These are phyloP conservation scores for Fusarium hostae DNA, from an alignment of 2,329 filamentous ascomycete species.

Conservation along the genomic window DNA sequence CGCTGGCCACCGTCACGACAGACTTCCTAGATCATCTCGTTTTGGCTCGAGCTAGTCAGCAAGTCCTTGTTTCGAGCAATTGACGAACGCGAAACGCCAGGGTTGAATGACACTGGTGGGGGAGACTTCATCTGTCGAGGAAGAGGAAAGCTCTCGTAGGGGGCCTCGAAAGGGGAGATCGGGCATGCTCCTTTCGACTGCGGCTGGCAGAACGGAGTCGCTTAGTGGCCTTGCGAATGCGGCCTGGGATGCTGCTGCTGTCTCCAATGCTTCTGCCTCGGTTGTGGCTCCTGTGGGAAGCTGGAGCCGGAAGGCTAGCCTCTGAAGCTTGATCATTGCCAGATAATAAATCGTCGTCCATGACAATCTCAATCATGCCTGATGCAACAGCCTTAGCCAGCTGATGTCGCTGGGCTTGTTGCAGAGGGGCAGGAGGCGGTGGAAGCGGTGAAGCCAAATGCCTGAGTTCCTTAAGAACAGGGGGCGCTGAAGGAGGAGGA, in stretches of 20 bases:
- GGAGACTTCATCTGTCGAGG: slow-evolving; percentile 47
- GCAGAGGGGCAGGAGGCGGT: slow-evolving; percentile 69
- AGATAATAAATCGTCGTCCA: slow-evolving; percentile 66
- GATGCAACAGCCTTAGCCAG: slow-evolving; percentile 60
- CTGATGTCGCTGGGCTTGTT: slow-evolving; percentile 54
- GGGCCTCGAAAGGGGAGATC: slow-evolving; percentile 48
- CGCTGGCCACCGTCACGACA: too few species aligned
- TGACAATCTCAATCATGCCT: slow-evolving; percentile 73
- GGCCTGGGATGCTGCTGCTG: slow-evolving; percentile 61
- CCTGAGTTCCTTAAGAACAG: slow-evolving; percentile 70
- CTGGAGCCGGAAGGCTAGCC: slow-evolving; percentile 43
- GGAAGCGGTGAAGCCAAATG: slow-evolving; percentile 70
- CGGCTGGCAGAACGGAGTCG: slow-evolving; percentile 70
- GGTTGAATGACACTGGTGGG: slow-evolving; percentile 54
- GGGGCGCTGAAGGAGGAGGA: slow-evolving; percentile 62
- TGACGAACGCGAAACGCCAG: slow-evolving; percentile 48
- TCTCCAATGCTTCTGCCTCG: slow-evolving; percentile 68
- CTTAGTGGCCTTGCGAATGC: slow-evolving; percentile 68
- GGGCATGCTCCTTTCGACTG: slow-evolving; percentile 56
- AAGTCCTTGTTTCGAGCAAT: slow-evolving; percentile 52
- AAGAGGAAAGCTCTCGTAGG: slow-evolving; percentile 56
- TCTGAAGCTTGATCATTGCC: slow-evolving; percentile 28
- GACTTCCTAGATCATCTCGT: too few species aligned
- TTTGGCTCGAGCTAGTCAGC: slow-evolving; percentile 63
- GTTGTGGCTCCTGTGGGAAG: slow-evolving; percentile 60